Conservation (phyloP, 2,329 filamentous ascomycete species). For the Thielaviopsis ethacetica region DNA sequence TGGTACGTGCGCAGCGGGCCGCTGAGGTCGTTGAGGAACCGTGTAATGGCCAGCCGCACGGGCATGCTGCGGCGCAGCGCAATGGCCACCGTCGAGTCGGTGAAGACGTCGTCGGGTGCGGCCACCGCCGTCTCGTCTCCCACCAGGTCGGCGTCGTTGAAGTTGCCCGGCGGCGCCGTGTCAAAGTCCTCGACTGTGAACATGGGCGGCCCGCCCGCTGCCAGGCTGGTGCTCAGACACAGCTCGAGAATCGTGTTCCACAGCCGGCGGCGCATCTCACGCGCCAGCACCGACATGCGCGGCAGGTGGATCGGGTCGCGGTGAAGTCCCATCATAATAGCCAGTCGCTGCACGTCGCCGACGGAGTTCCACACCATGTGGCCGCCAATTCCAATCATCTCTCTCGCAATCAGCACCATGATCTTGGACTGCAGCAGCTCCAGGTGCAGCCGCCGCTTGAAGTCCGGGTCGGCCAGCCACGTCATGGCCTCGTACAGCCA, state of each 20-base stretch:
- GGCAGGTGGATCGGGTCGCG: slow-evolving; percentile 28
- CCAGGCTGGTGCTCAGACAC: slow-evolving; percentile 27
- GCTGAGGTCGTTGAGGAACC: slow-evolving; percentile 27
- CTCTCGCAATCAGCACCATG: slow-evolving; percentile 27
- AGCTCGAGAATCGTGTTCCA: slow-evolving; percentile 38
- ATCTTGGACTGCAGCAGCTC: slow-evolving; percentile 32
- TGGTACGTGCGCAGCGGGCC: slow-evolving; percentile 23
- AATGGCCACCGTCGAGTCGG: slow-evolving; percentile 25
- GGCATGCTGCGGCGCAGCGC: slow-evolving; percentile 27
- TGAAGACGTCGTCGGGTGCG: slow-evolving; percentile 22
- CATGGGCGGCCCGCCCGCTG: slow-evolving; percentile 29
- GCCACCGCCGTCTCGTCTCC: slow-evolving; percentile 11
- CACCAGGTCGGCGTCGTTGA: slow-evolving; percentile 29
- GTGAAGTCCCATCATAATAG: slow-evolving; percentile 34
- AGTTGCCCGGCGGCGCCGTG: slow-evolving; percentile 30
- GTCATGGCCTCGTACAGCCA: slow-evolving; percentile 43
- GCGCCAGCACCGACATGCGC: slow-evolving; percentile 17
- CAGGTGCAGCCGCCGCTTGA: slow-evolving; percentile 34
- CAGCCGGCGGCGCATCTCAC: slow-evolving; percentile 32
- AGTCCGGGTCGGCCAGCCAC: slow-evolving; percentile 35
- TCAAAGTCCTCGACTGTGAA: slow-evolving; percentile 30
- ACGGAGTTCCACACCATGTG: slow-evolving; percentile 32
- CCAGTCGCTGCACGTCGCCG: slow-evolving; percentile 27
- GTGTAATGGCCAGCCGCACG: slow-evolving; percentile 25
- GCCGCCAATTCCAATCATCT: slow-evolving; percentile 22